Conservation (phyloP, 169 alveolate species). For the Cyclospora cayetanensis region DNA sequence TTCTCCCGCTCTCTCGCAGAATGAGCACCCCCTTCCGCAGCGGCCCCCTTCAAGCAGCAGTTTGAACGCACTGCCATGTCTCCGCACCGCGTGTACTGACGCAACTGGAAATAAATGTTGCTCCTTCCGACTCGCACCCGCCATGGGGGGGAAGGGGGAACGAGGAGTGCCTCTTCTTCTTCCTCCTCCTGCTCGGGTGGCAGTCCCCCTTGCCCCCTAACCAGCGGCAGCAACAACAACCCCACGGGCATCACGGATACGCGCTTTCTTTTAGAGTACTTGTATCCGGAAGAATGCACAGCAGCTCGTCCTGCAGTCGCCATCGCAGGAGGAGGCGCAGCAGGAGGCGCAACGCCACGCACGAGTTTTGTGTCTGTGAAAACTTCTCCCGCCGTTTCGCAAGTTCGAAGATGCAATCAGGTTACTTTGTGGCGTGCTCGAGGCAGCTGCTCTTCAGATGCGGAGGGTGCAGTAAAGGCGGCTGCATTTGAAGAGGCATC, state of each 20-base stretch:
- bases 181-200: not conserved
- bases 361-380: not conserved
- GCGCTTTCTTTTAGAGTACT: not conserved
- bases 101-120: too few species aligned
- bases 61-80: too few species aligned
- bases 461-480: not conserved
- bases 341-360: conserved; percentile 15
- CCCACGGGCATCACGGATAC: not conserved
- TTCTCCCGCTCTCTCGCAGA: too few species aligned
- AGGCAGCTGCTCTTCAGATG: too few species aligned
- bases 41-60: too few species aligned
- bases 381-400: not conserved
- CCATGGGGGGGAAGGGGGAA: too few species aligned
- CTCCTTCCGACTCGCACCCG: too few species aligned
- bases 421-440: conserved; percentile 24
- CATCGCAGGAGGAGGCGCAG: conserved; percentile 17
- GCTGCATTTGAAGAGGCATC: not conserved
- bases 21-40: too few species aligned
- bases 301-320: too few species aligned
- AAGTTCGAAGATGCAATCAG: not conserved
- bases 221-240: conserved; percentile 22
- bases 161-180: too few species aligned
- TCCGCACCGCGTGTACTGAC: too few species aligned
- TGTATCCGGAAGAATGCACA: conserved; percentile 25
- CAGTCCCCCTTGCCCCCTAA: not conserved